phyloP scores from a whole-genome alignment of 495 filamentous ascomycete species.

The Aspergillus carlsbadensis region DNA sequence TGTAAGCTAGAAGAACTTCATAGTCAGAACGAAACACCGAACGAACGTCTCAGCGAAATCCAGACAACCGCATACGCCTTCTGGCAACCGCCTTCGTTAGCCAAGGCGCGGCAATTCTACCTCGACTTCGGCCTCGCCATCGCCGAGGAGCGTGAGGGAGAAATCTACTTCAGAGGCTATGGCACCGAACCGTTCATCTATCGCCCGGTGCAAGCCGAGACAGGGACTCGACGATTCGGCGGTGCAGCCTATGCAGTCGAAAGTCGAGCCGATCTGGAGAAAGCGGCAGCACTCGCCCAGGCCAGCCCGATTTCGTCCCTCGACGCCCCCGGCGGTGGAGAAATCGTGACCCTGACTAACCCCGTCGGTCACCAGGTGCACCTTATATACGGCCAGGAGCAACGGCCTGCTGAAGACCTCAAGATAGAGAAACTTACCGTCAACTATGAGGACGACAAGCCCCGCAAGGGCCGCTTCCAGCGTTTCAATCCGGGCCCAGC shows the following conservation, averaged over 20 bases:
- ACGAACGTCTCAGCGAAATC: too few species aligned
- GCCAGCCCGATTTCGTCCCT: background rate
- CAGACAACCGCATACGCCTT: background rate
- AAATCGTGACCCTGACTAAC: conserved; percentile 1
- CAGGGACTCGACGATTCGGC: background rate
- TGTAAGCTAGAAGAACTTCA: too few species aligned
- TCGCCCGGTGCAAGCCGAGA: background rate
- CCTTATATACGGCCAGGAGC: background rate
- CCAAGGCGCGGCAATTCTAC: background rate
- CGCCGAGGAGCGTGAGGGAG: background rate
- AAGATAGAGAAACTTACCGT: conserved; percentile 24
- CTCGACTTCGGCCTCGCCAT: background rate
- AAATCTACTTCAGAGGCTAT: background rate
- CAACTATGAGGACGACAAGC: conserved; percentile 32
- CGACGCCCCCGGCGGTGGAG: background rate
- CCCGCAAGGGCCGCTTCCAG: conserved; percentile 25
- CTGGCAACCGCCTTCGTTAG: background rate
- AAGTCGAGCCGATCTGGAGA: background rate
- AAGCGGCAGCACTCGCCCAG: background rate
- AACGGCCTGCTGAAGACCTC: background rate
- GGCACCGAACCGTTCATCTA: background rate
- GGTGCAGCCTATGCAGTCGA: background rate
- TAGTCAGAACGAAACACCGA: too few species aligned
- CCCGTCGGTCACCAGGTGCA: background rate
- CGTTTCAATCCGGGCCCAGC: conserved; percentile 56